Evolutionary conservation across 108 stramenopile species (phyloP).

Genomic region (Skeletonema marinoi): DNA sequence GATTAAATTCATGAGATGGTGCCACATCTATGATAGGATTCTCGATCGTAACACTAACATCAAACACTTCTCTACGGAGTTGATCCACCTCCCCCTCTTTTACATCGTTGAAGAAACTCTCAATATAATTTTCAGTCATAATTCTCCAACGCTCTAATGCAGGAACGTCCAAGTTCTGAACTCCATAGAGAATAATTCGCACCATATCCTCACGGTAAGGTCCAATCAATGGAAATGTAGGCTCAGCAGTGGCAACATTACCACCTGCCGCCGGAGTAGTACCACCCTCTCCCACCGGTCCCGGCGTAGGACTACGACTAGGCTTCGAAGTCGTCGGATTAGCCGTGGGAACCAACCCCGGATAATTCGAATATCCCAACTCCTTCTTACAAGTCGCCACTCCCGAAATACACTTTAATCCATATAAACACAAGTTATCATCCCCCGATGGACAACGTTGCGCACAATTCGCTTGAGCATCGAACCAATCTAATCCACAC

Average conservation of each 20-base stretch:
- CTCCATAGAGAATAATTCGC: conserved; percentile 48
- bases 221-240: conserved; percentile 26
- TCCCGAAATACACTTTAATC: conserved; percentile 44
- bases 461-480: conserved; percentile 33
- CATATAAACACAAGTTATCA: conserved; percentile 32
- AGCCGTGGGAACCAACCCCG: background rate
- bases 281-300: background rate
- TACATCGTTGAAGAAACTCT: conserved; percentile 40
- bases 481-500: conserved; percentile 42
- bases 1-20: conserved; percentile 37
- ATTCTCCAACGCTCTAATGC: conserved; percentile 32
- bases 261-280: background rate
- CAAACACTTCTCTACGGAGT: conserved; percentile 21
- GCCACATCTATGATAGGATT: conserved; percentile 8
- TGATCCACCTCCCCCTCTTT: conserved; percentile 11
- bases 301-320: background rate
- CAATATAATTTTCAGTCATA: conserved; percentile 26
- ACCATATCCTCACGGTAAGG: conserved; percentile 38
- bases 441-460: conserved; percentile 32
- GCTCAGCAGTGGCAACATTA: background rate
- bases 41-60: conserved; percentile 25
- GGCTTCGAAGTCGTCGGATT: background rate
- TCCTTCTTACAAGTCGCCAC: conserved; percentile 39
- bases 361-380: conserved; percentile 11
- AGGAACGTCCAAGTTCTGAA: conserved; percentile 5